Base-by-base conservation (phyloP, 768 basidiomycete species). In the Dioszegia aurantiaca region DNA sequence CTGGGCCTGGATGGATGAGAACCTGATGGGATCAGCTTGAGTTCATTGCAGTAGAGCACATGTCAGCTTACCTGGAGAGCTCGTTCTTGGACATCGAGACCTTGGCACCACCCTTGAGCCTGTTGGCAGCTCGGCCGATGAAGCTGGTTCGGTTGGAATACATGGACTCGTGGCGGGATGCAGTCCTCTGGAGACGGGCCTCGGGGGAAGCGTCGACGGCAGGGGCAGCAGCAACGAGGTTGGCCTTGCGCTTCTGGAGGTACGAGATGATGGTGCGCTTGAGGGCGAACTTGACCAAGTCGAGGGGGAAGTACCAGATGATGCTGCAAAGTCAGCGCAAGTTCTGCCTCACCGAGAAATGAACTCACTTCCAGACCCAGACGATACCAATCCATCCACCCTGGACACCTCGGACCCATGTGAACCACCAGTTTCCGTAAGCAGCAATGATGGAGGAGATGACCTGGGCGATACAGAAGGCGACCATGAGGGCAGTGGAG, bases 371-470 rank as follows among this genome's bases (percentile, higher is more conserved):
- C 92, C 92, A 70, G 26, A 74, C 83, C 93, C 93, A 97, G 59
- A 94, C 83, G 65, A 98, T 92, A 79, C 93, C 94, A 65, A 97
- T 89, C 93, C 93, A 97, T 26, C 86, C 88, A 74, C 89, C 93
- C 61, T 87, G 89, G 76, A 97, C 86, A 23, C 80, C 73, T 31
- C 80, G 76, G 63, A 97, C 88, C 54, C 86, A 75, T 31, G 92
- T 93, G 84, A 98, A 98, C 77, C 89, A 88, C 88, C 88, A 95
- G 83, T 95, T 73, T 68, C 83, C 93, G 78, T 87, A 98, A 11
- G 82, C 90, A 46, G 93, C 93, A 66, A 98, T 97, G 81, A 98
- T 93, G 39, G 90, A 89, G 1, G 93, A 91, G 53, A 98, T 81
- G 58, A 95, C 84, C 80, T 98, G 94, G 17, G 94, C 94, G 56